Conservation (phyloP, 805 yeast species). For the Candida oleophila region DNA sequence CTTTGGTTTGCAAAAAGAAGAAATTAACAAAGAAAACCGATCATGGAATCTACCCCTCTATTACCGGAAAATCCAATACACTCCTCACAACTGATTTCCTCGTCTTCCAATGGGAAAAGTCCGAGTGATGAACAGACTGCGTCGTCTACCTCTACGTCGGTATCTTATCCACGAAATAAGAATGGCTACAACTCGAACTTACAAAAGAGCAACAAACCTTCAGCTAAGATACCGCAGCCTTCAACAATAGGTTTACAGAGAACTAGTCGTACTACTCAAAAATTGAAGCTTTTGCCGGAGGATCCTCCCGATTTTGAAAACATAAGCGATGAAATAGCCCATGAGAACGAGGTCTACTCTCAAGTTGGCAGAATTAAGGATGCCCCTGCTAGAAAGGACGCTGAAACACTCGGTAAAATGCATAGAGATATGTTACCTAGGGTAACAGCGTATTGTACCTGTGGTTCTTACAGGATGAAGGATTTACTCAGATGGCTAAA, state of each 20-base stretch:
- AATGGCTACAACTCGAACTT: constrained; percentile 5
- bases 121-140: constrained; percentile 3
- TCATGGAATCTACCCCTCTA: constrained; percentile 5
- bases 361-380: constrained; percentile 84
- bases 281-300: constrained; percentile 64
- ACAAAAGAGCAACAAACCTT: constrained; percentile 20
- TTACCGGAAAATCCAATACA: constrained; percentile 4
- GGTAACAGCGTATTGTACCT: constrained; percentile 95
- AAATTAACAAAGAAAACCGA: background rate
- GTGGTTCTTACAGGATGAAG: constrained; percentile 87
- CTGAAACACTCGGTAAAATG: constrained; percentile 86
- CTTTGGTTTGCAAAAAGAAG: no score
- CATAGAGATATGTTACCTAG: constrained; percentile 84
- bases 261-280: constrained; percentile 71
- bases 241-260: constrained; percentile 69
- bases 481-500: constrained; percentile 83
- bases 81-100: background rate
- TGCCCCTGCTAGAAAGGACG: constrained; percentile 86
- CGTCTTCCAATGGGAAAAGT: background rate
- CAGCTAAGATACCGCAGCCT: constrained; percentile 31
- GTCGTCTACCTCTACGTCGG: constrained; percentile 7
- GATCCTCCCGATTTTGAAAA: constrained; percentile 20
- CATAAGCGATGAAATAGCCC: constrained; percentile 20
- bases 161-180: background rate
- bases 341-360: constrained; percentile 59